phyloP scores from a whole-genome alignment of 2,329 filamentous ascomycete genomes.

The Trichoderma sp. region DNA sequence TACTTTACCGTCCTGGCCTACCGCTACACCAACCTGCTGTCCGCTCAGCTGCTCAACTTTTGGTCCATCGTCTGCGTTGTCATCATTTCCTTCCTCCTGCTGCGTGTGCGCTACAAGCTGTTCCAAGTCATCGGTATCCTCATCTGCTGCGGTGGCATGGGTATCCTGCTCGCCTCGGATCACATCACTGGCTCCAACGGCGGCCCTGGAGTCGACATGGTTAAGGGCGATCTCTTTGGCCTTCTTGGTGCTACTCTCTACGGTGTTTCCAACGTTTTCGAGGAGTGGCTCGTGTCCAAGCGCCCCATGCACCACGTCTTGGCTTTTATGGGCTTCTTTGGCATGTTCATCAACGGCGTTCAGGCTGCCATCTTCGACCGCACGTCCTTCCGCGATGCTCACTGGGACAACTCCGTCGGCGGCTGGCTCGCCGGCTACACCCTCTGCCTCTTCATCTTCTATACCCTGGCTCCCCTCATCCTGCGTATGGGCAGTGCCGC shows the following conservation, averaged over 20 bases:
- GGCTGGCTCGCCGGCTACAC: conserved; percentile 93
- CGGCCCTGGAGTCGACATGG: conserved; percentile 63
- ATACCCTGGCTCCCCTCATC: conserved; percentile 80
- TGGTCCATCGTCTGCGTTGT: conserved; percentile 97
- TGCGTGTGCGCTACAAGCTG: conserved; percentile 85
- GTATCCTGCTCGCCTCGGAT: conserved; percentile 81
- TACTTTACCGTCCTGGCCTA: conserved; percentile 98
- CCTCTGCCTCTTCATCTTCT: conserved; percentile 78
- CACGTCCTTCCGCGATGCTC: conserved; percentile 60
- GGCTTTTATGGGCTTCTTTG: conserved; percentile 85
- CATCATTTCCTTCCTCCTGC: conserved; percentile 73
- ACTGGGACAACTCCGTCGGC: conserved; percentile 65
- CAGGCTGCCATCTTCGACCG: conserved; percentile 93
- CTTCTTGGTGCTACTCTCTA: conserved; percentile 88
- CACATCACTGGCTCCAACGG: conserved; percentile 76
- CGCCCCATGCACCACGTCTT: conserved; percentile 90
- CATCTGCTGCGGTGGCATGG: conserved; percentile 86
- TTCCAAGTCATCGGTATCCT: conserved; percentile 85
- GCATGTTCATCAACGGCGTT: conserved; percentile 84
- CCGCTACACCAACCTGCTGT: conserved; percentile 85
- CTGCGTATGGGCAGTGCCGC: conserved; percentile 87
- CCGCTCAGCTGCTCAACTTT: conserved; percentile 95
- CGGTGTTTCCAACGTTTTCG: conserved; percentile 84
- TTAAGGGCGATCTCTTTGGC: conserved; percentile 92
- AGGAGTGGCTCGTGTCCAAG: conserved; percentile 90